A percentile compares a stretch with the other conserved stretches of the same genome.
Conservation (phyloP, 352 stramenopile species). For the Phytophthora crassamura region DNA sequence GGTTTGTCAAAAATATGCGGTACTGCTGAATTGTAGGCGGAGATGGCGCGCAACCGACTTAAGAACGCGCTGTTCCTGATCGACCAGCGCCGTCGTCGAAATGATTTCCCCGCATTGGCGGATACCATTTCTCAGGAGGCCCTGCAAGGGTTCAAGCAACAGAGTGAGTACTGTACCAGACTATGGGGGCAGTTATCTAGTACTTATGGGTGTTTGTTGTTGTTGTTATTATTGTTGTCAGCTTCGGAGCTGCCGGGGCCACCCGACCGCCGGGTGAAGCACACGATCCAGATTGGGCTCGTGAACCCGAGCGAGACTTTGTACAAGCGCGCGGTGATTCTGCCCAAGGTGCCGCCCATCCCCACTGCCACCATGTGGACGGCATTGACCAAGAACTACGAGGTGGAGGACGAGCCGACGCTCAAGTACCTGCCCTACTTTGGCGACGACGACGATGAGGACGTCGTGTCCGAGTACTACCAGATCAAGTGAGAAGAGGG, state of each 20-base stretch:
- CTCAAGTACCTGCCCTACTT: constrained; percentile 78
- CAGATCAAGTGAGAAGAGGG: constrained; percentile 68
- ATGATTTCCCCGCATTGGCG: constrained; percentile 36
- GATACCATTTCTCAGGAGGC: constrained; percentile 38
- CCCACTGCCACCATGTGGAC: constrained; percentile 83
- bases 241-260: constrained; percentile 51
- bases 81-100: constrained; percentile 26
- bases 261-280: constrained; percentile 29
- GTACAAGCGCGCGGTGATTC: constrained; percentile 46
- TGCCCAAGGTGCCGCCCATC: constrained; percentile 56
- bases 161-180: constrained; percentile 48
- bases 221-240: constrained; percentile 18
- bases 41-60: constrained; percentile 69
- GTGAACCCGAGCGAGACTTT: constrained; percentile 33
- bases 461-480: constrained; percentile 86
- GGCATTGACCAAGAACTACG: constrained; percentile 82
- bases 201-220: constrained; percentile 1
- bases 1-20: not conserved
- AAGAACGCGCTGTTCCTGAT: constrained; percentile 46
- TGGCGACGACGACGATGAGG: constrained; percentile 85
- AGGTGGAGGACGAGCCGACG: constrained; percentile 87
- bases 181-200: not conserved
- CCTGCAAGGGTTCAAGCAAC: constrained; percentile 49
- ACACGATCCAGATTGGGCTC: constrained; percentile 37
- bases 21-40: constrained; percentile 35